A percentile compares a stretch with the other conserved stretches of the same genome.
Conservation (phyloP, 345 rosid species). For the Boechera stricta region DNA sequence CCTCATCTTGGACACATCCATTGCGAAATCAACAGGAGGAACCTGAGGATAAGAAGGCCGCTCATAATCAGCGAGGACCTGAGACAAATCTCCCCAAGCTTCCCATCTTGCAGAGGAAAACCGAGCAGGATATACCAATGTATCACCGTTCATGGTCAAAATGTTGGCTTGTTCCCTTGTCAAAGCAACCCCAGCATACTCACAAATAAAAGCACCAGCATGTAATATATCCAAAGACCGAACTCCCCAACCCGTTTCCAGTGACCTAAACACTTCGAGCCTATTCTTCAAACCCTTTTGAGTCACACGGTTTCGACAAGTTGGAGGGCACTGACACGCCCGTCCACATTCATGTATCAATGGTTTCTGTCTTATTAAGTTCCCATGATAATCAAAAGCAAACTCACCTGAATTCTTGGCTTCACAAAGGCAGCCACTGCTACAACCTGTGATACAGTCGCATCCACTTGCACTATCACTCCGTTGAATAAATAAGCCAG, state of each 20-base stretch:
- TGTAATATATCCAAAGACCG: constrained; percentile 84
- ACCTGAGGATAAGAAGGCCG: constrained; percentile 65
- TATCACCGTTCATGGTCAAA: constrained; percentile 81
- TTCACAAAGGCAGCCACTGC: constrained; percentile 72
- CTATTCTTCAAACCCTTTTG: constrained; percentile 75
- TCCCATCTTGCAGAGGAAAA: constrained; percentile 70
- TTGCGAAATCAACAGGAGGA: constrained; percentile 88
- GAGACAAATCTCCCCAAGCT: constrained; percentile 91
- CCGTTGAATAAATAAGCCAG: constrained; percentile 47
- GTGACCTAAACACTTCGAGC: constrained; percentile 88
- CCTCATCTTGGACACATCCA: constrained; percentile 96
- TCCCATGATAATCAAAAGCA: constrained; percentile 73
- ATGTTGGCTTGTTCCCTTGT: constrained; percentile 88
- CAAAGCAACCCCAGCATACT: constrained; percentile 86
- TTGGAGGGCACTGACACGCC: constrained; percentile 75
- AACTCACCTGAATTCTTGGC: constrained; percentile 79
- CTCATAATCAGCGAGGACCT: constrained; percentile 59
- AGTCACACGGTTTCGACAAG: constrained; percentile 75
- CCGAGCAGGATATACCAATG: constrained; percentile 70
- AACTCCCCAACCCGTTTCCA: constrained; percentile 94
- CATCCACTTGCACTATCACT: constrained; percentile 62
- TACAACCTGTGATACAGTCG: constrained; percentile 67
- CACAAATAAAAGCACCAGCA: constrained; percentile 90
- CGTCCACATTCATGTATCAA: constrained; percentile 82
- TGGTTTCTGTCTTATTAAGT: constrained; percentile 73